These are phyloP conservation scores for Pseudocercospora eumusae DNA, from an alignment of 2,329 filamentous ascomycete species.

Conservation along the genomic window DNA sequence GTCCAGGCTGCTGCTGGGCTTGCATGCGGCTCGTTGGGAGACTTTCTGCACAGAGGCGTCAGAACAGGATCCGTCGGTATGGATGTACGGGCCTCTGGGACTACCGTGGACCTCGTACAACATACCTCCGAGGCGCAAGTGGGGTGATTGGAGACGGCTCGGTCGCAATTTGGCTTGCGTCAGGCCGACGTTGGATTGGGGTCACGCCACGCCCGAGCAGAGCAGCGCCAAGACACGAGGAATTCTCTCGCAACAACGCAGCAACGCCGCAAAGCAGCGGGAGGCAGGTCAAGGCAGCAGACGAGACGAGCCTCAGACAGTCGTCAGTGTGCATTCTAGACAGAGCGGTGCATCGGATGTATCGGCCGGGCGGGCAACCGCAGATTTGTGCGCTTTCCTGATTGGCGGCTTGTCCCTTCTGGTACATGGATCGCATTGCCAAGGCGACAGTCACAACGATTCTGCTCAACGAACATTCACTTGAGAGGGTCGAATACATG, in stretches of 20 bases:
- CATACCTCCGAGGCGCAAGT: conserved; percentile 12
- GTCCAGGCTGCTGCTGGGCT: not conserved
- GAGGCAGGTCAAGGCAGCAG: conserved; percentile 12
- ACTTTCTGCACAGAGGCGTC: not conserved
- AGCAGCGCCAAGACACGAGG: conserved; percentile 10
- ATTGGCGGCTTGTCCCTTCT: conserved; percentile 19
- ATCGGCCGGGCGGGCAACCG: conserved; percentile 20
- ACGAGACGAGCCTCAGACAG: not conserved
- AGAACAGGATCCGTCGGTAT: not conserved
- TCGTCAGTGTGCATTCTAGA: conserved; percentile 4
- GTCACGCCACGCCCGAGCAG: conserved; percentile 22
- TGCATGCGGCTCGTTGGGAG: not conserved
- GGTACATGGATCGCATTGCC: conserved; percentile 18
- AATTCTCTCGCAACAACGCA: conserved; percentile 17
- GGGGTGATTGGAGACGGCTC: conserved; percentile 19
- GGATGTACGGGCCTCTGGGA: not conserved
- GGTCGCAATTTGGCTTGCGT: conserved; percentile 25
- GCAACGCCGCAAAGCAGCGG: conserved; percentile 9
- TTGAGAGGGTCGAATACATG: conserved; percentile 28
- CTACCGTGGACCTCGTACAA: conserved; percentile 5
- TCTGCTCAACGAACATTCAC: conserved; percentile 19
- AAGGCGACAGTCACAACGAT: conserved; percentile 15
- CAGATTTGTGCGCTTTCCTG: conserved; percentile 16
- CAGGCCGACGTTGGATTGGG: conserved; percentile 21
- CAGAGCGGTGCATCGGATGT: conserved; percentile 9